Conservation (phyloP, 345 rosid genomes). For the Arabis alpina region DNA sequence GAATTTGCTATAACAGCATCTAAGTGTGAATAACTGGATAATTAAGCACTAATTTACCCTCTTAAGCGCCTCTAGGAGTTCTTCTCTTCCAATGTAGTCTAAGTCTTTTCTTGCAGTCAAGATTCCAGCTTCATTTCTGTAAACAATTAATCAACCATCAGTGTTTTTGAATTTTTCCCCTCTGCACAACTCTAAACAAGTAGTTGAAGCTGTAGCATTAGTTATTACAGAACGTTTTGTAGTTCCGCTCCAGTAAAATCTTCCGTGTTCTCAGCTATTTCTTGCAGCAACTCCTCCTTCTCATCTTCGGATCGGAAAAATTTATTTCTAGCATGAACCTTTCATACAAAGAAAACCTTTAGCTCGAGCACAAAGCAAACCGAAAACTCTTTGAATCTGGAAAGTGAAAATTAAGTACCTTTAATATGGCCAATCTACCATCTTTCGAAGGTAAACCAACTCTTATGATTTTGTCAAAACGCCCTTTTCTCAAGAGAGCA, state of each 20-base stretch:
- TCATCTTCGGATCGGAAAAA: conserved; percentile 81
- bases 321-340: conserved; percentile 98
- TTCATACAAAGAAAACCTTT: conserved; percentile 31
- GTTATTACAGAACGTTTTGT: conserved; percentile 80
- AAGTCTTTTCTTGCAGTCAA: conserved; percentile 95
- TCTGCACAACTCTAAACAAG: not conserved
- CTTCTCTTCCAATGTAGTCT: conserved; percentile 84
- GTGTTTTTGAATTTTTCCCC: not conserved
- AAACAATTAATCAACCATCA: conserved; percentile 41
- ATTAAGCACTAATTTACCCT: conserved; percentile 55
- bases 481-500: conserved; percentile 96
- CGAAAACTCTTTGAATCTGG: conserved; percentile 5
- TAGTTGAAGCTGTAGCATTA: conserved; percentile 23
- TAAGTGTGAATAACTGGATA: not conserved
- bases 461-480: conserved; percentile 91
- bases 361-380: conserved; percentile 24
- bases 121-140: conserved; percentile 97
- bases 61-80: conserved; percentile 90
- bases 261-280: conserved; percentile 79
- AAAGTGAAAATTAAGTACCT: conserved; percentile 50
- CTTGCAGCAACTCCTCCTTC: conserved; percentile 71
- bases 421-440: conserved; percentile 89
- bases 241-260: conserved; percentile 98
- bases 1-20: conserved; percentile 15
- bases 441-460: conserved; percentile 95